Percentiles rank a stretch among this genome's conserved stretches.
Evolutionary conservation across 176 grass and related monocot genomes (phyloP).

Genomic region (Oryza brachyantha): DNA sequence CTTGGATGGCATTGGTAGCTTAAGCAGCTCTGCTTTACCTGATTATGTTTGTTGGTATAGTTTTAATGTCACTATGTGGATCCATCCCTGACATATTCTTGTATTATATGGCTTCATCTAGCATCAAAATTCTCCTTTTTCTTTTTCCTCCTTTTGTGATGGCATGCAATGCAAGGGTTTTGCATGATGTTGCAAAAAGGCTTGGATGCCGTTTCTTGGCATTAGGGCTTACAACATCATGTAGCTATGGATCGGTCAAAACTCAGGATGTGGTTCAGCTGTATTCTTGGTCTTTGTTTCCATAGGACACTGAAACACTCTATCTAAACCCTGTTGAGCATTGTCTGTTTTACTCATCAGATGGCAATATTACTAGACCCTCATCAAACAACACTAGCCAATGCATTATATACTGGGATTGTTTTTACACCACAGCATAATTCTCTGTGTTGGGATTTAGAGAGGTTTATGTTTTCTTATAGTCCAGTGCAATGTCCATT

Average conservation of each 20-base stretch:
- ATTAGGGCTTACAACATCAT: background rate
- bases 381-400: background rate
- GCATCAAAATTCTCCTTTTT: background rate
- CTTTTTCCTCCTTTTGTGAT: background rate
- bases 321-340: background rate
- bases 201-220: constrained; percentile 1
- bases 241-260: constrained; percentile 13
- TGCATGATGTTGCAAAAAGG: background rate
- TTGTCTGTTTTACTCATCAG: background rate
- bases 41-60: background rate
- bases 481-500: background rate
- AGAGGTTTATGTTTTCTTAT: background rate
- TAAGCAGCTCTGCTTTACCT: background rate
- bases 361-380: background rate
- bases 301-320: background rate
- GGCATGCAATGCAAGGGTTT: background rate
- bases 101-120: background rate
- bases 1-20: background rate
- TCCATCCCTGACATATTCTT: background rate
- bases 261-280: background rate
- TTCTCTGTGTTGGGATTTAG: background rate
- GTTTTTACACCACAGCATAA: background rate
- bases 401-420: background rate
- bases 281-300: background rate
- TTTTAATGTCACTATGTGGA: background rate